Conservation (phyloP, 75 land plant genomes). For the Sequoia sempervirens region DNA sequence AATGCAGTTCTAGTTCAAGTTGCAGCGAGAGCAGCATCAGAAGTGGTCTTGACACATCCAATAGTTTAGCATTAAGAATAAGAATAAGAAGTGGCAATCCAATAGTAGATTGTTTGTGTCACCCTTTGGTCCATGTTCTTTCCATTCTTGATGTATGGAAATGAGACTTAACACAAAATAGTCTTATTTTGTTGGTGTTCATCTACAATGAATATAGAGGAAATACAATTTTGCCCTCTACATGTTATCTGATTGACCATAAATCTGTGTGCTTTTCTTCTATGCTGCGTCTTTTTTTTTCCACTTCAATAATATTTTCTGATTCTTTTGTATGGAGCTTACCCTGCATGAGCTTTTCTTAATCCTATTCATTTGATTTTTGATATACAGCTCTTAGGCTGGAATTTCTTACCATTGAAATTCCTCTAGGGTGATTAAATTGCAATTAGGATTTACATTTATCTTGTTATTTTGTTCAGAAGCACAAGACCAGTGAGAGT, state of each 20-base stretch:
- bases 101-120: no score
- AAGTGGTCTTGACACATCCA: no score
- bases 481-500: conserved; percentile 19
- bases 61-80: not conserved
- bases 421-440: not conserved
- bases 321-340: not conserved
- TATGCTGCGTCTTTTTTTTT: not conserved
- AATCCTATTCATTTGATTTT: not conserved
- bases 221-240: not conserved
- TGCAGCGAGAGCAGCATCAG: no score
- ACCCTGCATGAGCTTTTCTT: not conserved
- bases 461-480: conserved; percentile 18
- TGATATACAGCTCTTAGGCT: not conserved
- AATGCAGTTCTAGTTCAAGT: no score
- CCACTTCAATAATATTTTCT: not conserved
- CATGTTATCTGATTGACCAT: not conserved
- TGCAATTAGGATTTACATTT: not conserved
- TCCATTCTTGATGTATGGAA: no score
- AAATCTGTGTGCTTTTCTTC: not conserved
- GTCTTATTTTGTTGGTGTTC: not conserved
- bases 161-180: not conserved
- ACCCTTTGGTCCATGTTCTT: no score
- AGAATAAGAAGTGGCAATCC: not conserved
- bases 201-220: not conserved
- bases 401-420: not conserved